phyloP scores from a whole-genome alignment of 106 monocot species.

The Posidonia australis region DNA sequence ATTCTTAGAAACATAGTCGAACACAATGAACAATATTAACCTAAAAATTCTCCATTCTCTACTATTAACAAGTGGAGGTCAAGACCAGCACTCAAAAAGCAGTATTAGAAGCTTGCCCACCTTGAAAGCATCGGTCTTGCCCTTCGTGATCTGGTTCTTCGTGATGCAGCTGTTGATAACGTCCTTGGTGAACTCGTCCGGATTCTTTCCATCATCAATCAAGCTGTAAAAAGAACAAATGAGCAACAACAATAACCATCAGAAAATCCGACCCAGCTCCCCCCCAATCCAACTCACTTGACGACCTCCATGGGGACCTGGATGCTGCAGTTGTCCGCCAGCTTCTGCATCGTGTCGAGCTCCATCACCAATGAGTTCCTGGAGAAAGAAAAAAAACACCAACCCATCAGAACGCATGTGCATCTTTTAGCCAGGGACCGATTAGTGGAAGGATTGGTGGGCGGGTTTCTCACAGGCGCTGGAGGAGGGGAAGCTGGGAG shows the following conservation, averaged over 20 bases:
- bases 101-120: conserved; percentile 17
- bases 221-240: conserved; percentile 28
- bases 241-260: neutral
- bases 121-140: conserved; percentile 95
- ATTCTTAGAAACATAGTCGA: too few species aligned
- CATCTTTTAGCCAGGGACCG: neutral
- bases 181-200: conserved; percentile 79
- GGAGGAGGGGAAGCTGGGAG: conserved; percentile 81
- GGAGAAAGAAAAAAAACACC: neutral
- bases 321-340: conserved; percentile 68
- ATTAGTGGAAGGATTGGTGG: too few species aligned
- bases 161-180: conserved; percentile 81
- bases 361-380: conserved; percentile 76
- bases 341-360: conserved; percentile 84
- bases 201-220: conserved; percentile 97
- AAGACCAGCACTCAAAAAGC: too few species aligned
- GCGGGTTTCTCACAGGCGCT: conserved; percentile 75
- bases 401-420: too few species aligned
- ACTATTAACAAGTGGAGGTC: too few species aligned
- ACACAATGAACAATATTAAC: too few species aligned
- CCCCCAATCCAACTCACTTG: conserved; percentile 37
- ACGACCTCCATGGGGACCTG: conserved; percentile 91
- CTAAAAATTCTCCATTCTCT: too few species aligned
- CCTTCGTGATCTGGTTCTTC: conserved; percentile 92
- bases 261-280: neutral